phyloP scores from a whole-genome alignment of 148 eudicot genomes.

The Camellia granthamiana region DNA sequence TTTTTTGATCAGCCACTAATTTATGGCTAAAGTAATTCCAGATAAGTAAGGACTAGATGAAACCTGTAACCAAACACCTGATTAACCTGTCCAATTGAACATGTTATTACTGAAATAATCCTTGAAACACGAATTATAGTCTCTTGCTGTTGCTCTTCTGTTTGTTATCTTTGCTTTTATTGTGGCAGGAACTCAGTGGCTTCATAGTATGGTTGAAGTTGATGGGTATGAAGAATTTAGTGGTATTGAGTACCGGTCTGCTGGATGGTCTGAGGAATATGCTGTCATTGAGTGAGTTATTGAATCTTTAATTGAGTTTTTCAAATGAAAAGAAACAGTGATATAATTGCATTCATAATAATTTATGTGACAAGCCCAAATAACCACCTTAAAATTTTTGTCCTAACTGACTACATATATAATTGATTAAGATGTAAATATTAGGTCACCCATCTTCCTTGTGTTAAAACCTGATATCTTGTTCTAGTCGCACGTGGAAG shows the following conservation, averaged over 20 bases:
- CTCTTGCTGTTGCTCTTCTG: conserved; percentile 5
- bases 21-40: not conserved
- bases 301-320: not conserved
- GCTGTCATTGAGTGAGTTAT: conserved; percentile 71
- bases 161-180: not conserved
- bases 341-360: not conserved
- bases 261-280: conserved; percentile 95
- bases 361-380: not conserved
- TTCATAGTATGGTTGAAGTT: conserved; percentile 88
- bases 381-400: not conserved
- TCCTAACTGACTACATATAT: too few species aligned
- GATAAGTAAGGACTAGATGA: conserved; percentile 9
- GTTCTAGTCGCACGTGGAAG: not conserved
- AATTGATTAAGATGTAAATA: too few species aligned
- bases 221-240: conserved; percentile 93
- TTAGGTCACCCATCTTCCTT: not conserved
- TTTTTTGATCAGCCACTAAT: too few species aligned
- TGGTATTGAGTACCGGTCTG: conserved; percentile 83
- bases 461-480: not conserved
- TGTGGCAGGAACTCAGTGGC: conserved; percentile 87
- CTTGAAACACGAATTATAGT: too few species aligned
- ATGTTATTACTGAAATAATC: not conserved
- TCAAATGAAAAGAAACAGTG: not conserved
- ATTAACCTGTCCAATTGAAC: not conserved
- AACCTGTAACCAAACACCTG: not conserved